Percentiles rank a stretch among this genome's conserved stretches.
Evolutionary conservation across 1,284 basidiomycete genomes (phyloP).

Genomic region (Leccinum cinnamomeum): DNA sequence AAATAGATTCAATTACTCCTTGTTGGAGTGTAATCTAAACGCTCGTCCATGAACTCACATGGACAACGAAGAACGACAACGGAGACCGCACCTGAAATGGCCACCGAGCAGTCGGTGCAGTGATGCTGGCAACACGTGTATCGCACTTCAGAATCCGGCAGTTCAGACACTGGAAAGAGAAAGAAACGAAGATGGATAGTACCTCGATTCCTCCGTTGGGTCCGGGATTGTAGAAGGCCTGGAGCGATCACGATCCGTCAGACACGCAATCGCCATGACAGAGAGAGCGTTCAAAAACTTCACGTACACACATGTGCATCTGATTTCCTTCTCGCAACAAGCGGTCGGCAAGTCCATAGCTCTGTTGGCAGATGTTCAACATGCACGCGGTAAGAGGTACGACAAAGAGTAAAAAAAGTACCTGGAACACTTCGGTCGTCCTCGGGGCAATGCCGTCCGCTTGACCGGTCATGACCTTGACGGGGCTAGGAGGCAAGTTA

Average conservation of each 20-base stretch:
- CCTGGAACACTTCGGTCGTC: too few species aligned
- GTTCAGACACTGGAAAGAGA: too few species aligned
- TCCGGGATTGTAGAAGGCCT: too few species aligned
- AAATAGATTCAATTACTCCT: conserved; percentile 67
- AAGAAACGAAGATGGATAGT: too few species aligned
- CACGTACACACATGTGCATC: conserved; percentile 62
- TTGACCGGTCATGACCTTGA: too few species aligned
- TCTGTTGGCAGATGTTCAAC: conserved; percentile 40
- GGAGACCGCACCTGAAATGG: conserved; percentile 54
- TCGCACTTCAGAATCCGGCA: too few species aligned
- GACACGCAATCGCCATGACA: conserved; percentile 24
- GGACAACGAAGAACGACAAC: not conserved
- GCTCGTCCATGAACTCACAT: not conserved
- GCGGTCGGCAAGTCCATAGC: conserved; percentile 69
- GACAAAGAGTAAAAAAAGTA: too few species aligned
- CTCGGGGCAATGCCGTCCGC: too few species aligned
- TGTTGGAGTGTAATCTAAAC: conserved; percentile 64
- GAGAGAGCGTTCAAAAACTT: conserved; percentile 32
- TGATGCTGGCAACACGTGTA: conserved; percentile 57
- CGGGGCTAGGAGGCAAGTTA: too few species aligned
- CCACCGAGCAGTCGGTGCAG: conserved; percentile 58
- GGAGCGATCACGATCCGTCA: too few species aligned
- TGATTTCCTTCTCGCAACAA: conserved; percentile 67
- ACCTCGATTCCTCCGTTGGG: too few species aligned
- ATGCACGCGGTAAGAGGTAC: too few species aligned